Base-by-base conservation (phyloP, 129 eudicot genomes). In the Ambrosia artemisiifolia region DNA sequence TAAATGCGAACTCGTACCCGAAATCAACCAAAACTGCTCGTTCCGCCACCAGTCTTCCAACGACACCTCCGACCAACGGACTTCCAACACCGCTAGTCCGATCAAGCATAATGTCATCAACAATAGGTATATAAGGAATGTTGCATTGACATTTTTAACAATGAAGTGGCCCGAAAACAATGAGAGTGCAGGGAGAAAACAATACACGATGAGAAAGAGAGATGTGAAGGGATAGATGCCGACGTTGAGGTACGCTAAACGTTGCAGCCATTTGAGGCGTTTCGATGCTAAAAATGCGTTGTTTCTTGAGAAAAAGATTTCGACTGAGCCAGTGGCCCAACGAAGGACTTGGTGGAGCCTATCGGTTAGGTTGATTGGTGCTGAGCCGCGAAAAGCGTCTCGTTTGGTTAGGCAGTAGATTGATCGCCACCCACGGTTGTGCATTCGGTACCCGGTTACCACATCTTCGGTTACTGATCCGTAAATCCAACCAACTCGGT, bases 1-100 rank as follows among this genome's bases (percentile, higher is more conserved):
- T 42, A 80, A 53, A 65, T 80, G 83, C 0, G 83, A 53, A 30
- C 83, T 80, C 2, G 83, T 73, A 11, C 83, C 83, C 2, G 76
- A 68, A 46, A 80, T 80, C 1, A 80, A 51, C 83, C 83, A 74
- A 44, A 80, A 80, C 62, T 74, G 83, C 66, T 80, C 80, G n/a
- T 80, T 80, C n/a, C 83, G 64, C 83, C 83, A 80, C 83, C 83
- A 80, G 8, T 80, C 83, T 57, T 80, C 83, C n/a, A 80, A 30
- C 6, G 67, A 51, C 40, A 80, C 80, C 7, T 72, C 83, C 1
- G 80, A 80, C 83, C 80, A 80, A 33, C 66, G 43, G 0, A 80
- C 80, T 68, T 80, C 83, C 76, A 80, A 42, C 59, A 80, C 50
- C 12, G 76, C 83, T 0, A 80, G 72, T 4, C 80, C 76, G 34